A percentile compares a stretch with the other conserved stretches of the same genome.
Evolutionary conservation across 352 stramenopile species (phyloP).

Genomic region (Phytopythium boreale): DNA sequence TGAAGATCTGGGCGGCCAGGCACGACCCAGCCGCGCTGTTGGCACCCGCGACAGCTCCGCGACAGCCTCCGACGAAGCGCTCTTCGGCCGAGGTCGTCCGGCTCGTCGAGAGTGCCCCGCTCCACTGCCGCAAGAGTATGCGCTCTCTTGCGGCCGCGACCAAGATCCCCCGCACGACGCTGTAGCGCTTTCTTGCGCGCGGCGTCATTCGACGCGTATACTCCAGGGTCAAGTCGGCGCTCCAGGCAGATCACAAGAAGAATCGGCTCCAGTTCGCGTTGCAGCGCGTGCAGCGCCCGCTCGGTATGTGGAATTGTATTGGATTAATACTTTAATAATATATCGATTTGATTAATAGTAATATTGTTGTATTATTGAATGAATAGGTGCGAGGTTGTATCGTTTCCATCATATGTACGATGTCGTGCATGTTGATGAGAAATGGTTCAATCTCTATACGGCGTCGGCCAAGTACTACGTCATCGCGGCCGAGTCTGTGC

Average conservation of each 20-base stretch:
- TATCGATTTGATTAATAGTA: background rate
- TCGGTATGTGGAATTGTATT: slow-evolving; percentile 1
- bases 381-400: slow-evolving; percentile 2
- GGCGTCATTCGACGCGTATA: background rate
- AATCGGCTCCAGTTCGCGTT: slow-evolving; percentile 1
- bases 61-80: background rate
- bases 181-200: slow-evolving; percentile 1
- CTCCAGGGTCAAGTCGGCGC: slow-evolving; percentile 3
- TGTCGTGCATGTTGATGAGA: slow-evolving; percentile 13
- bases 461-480: too few relatives aligned
- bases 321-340: background rate
- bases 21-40: background rate
- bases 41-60: background rate
- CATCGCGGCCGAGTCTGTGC: too few relatives aligned
- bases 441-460: slow-evolving; percentile 18
- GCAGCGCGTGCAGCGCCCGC: background rate
- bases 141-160: slow-evolving; percentile 3
- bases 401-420: slow-evolving; percentile 13
- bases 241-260: slow-evolving; percentile 5
- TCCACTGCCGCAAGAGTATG: slow-evolving; percentile 7
- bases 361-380: background rate
- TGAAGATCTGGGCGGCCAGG: background rate
- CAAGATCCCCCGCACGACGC: slow-evolving; percentile 4
- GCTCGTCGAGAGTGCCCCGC: background rate
- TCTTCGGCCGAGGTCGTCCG: background rate